Evolutionary conservation across 768 basidiomycete species (phyloP), one percentile per base, ranked within the genome.

Genomic region (Russula vinacea): DNA sequence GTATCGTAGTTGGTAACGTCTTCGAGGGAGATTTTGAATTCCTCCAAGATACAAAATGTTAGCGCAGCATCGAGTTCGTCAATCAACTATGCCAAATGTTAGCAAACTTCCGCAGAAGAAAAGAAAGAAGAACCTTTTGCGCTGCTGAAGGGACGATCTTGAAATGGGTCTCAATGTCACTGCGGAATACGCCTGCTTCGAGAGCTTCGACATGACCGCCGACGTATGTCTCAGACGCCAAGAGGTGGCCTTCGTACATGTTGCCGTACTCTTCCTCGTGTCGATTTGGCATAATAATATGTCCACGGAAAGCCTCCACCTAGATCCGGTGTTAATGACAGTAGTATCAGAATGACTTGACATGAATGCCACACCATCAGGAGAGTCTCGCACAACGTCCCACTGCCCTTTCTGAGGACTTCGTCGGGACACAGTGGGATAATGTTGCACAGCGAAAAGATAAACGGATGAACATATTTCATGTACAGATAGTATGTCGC

Each of bases 391-490:
- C 97, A 99, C 33, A 99, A 81, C 1, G 97, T 99, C 10, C 97
- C 97, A 72, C 86, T 92, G 39, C 97, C 97, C 74, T 99, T 98
- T 56, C 96, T 81, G 68, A 98, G 76, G 5, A 98, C 97, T 66
- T 99, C 97, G 70, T 99, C 97, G 3, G 97, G 94, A 71, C 88
- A 88, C 58, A 99, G 82, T 13, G 97, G 96, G 69, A 99, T 98
- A 75, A 98, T 99, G 80, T 97, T 99, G 76, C 97, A 98, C 42
- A 99, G 77, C 10, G 97, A 98, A 78, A 99, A 99, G 67, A 99
- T 92, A 82, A 99, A 99, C 0, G 97, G 97, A 72, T 98, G 95
- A 11, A 99, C 95, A 71, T 99, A 99, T 94, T 98, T 99, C 97
- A 98, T 99, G 78, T 99, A 98, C 40, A 99, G 83, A 75, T 98